Base-by-base conservation (phyloP, 2,329 filamentous ascomycete genomes). In the Torrubiella hemipterigena region DNA sequence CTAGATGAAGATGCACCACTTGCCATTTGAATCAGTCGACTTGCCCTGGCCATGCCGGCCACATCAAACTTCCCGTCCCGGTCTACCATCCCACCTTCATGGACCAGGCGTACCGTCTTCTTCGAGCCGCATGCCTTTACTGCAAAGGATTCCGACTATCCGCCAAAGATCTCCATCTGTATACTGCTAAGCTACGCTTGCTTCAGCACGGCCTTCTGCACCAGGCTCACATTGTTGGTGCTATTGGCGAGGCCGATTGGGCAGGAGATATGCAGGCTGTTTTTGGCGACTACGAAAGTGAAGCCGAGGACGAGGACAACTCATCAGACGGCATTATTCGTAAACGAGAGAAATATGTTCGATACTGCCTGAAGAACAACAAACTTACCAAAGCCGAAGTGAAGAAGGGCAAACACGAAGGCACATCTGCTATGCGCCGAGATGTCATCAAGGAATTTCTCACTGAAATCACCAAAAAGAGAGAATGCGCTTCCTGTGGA, bases 81-180 rank as follows among this genome's bases (percentile, higher is more conserved):
- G 83, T 95, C 31, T 98, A 96, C 54, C 89, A 98, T 55, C 84
- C 89, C n/a, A 81, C 86, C 3, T 96, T 95, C 50, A 81, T 98
- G 66, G 87, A 95, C 51, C 87, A 95, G 54, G 72, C 87, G 31
- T 73, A 93, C 40, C 79, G 83, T 27, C 66, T 98, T 27, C 68
- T 98, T 14, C 77, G 86, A 44, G 81, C 84, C 32, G 81, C 89
- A 55, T 98, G 91, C 54, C 71, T 80, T 37, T 95, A 94, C 61
- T 98, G 93, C 58, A 80, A 87, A 50, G 76, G 78, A 35, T 77
- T 98, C 43, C 84, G 81, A 50, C 69, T 95, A 52, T 67, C 79
- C n/a, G 72, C 77, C 29, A 71, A 77, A 32, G 73, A 84, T 38
- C 65, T 93, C 39, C 83, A 89, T 56, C 70, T 77, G 42, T 91